Conservation (phyloP, 1,284 basidiomycete species). For the Meira nashicola region DNA sequence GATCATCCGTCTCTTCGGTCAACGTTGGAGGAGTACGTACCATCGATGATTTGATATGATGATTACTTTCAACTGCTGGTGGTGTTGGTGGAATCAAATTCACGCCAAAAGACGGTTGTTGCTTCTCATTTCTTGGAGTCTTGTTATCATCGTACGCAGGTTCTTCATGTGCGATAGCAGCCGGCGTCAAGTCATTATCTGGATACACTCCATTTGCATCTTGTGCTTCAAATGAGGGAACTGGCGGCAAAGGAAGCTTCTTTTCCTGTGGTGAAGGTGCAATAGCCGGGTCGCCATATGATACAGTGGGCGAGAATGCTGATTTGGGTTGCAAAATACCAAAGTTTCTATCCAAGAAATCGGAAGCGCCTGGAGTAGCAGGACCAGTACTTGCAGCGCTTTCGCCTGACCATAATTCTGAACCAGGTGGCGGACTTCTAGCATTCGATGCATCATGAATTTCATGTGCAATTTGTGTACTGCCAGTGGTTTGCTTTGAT, state of each 20-base stretch:
- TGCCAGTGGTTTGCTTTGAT: too few relatives aligned
- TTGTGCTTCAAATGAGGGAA: conserved; percentile 21
- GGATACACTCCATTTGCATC: conserved; percentile 1
- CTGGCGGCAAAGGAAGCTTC: conserved; percentile 35
- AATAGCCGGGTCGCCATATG: neutral
- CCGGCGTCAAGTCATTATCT: conserved; percentile 4
- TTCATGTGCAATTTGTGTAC: too few relatives aligned
- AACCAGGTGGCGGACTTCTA: neutral
- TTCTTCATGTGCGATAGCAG: neutral
- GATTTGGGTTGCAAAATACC: neutral
- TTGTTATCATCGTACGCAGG: conserved; percentile 18
- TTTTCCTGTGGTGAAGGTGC: conserved; percentile 14
- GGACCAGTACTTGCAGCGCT: conserved; percentile 32
- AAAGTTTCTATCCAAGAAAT: conserved; percentile 5
- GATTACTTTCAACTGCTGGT: conserved; percentile 26
- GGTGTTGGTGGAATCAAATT: conserved; percentile 47
- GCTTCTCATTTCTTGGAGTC: conserved; percentile 24
- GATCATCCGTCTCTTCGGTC: neutral
- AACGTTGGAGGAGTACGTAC: neutral
- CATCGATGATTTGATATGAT: conserved; percentile 4
- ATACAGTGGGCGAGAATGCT: too few relatives aligned
- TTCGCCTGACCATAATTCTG: conserved; percentile 25
- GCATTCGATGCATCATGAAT: too few relatives aligned
- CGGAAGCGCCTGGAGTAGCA: conserved; percentile 28
- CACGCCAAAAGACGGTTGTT: conserved; percentile 25